Evolutionary conservation across 1,284 basidiomycete genomes (phyloP).

Genomic region (Cryptococcus hybrid): DNA sequence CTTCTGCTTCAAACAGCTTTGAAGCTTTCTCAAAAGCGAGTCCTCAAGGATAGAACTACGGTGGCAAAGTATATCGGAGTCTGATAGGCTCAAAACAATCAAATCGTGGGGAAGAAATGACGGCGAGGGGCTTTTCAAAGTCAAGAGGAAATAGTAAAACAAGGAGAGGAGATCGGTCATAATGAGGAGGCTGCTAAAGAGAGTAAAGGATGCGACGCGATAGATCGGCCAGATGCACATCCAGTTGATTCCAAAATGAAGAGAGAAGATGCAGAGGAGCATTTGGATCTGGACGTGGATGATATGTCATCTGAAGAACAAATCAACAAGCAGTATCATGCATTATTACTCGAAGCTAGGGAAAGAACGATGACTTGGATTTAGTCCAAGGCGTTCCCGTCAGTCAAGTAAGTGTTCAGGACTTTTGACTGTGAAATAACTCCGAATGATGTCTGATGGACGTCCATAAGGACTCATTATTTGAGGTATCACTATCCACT

Average conservation of each 20-base stretch:
- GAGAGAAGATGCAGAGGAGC: slow-evolving; percentile 12
- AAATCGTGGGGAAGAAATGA: slow-evolving; percentile 29
- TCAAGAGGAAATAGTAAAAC: neutral
- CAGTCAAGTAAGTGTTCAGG: slow-evolving; percentile 37
- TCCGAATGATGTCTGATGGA: neutral
- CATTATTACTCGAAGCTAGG: slow-evolving; percentile 29
- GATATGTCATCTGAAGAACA: slow-evolving; percentile 3
- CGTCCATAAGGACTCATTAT: slow-evolving; percentile 46
- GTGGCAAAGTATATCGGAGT: slow-evolving; percentile 52
- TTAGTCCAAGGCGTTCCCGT: slow-evolving; percentile 46
- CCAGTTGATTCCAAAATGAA: slow-evolving; percentile 14
- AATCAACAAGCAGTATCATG: slow-evolving; percentile 25
- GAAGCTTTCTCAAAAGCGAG: slow-evolving; percentile 59
- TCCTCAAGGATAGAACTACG: slow-evolving; percentile 45
- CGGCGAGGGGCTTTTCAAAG: slow-evolving; percentile 27
- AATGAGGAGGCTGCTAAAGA: slow-evolving; percentile 1
- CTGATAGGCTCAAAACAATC: slow-evolving; percentile 15
- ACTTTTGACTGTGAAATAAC: neutral
- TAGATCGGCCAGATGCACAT: slow-evolving; percentile 5
- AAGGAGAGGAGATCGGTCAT: slow-evolving; percentile 48
- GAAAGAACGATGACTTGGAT: slow-evolving; percentile 39
- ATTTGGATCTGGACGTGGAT: slow-evolving; percentile 11
- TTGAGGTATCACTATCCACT: slow-evolving; percentile 45
- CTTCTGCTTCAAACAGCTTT: slow-evolving; percentile 36
- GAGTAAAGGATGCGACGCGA: slow-evolving; percentile 5